A percentile compares a stretch with the other conserved stretches of the same genome.
These are phyloP conservation scores for Ceratobasidium sp. DNA, from an alignment of 1,284 basidiomycete species.

Conservation along the genomic window DNA sequence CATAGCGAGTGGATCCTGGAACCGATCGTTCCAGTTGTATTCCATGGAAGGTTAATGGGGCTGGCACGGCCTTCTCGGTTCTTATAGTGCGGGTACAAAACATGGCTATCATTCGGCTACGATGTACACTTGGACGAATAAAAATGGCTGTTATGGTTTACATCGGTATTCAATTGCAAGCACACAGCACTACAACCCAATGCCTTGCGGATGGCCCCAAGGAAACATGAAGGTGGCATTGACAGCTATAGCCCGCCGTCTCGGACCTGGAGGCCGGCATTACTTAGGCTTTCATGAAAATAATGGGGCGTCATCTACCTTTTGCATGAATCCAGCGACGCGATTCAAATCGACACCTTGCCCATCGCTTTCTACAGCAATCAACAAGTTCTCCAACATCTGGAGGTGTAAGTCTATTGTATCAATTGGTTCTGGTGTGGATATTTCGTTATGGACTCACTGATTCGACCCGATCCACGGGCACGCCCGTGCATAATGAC, in stretches of 20 bases:
- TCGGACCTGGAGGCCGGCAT: slow-evolving; percentile 22
- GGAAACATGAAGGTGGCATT: background rate
- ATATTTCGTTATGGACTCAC: slow-evolving; percentile 58
- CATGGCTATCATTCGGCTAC: background rate
- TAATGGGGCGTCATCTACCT: slow-evolving; percentile 40
- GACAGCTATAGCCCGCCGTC: slow-evolving; percentile 33
- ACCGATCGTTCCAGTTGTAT: slow-evolving; percentile 92
- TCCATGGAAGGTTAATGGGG: slow-evolving; percentile 58
- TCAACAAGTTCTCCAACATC: slow-evolving; percentile 87
- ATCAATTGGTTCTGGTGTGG: background rate
- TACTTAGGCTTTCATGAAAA: background rate
- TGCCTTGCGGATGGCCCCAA: background rate
- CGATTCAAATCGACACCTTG: slow-evolving; percentile 83
- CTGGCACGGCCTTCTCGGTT: background rate
- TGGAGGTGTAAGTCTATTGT: slow-evolving; percentile 52
- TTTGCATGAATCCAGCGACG: slow-evolving; percentile 85
- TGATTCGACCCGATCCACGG: slow-evolving; percentile 86
- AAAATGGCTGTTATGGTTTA: slow-evolving; percentile 33
- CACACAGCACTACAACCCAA: slow-evolving; percentile 6
- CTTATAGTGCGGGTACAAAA: background rate
- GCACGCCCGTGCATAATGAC: slow-evolving; percentile 85
- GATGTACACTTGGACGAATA: slow-evolving; percentile 24
- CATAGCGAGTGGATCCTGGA: slow-evolving; percentile 89
- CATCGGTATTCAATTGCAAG: slow-evolving; percentile 27
- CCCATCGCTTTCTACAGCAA: slow-evolving; percentile 88